Evolutionary conservation across 129 eudicot species (phyloP), one percentile per base, ranked within the genome.

Genomic region (Centella asiatica): DNA sequence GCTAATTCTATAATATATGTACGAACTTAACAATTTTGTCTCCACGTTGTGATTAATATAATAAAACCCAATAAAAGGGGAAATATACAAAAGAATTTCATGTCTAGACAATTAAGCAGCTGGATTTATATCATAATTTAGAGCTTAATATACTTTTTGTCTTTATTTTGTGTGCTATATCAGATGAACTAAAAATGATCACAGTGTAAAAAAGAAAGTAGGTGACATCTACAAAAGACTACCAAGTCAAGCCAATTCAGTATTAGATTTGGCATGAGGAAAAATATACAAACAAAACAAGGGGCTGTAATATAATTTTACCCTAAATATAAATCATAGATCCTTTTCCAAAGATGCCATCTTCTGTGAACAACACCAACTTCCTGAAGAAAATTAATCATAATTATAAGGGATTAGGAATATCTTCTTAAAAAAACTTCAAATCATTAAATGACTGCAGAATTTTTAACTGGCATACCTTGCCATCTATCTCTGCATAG

Each of bases 331-430:
- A 93, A 65, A 75, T 87, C 96, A 76, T 93, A 93, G 64, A 80
- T 74, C 81, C 99, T 84, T 77, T 80, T 87, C 99, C 99, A 93
- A 12, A 87, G 95, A 93, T 93, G 99, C 99, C 99, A 93, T 78
- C 99, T 81, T 85, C 84, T 70, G 64, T 93, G 99, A 68, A 93
- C 99, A 64, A 93, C 99, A 65, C 99, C 99, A 72, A 93, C 49
- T 77, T 93, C 99, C 99, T 93, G 71, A 17, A 60, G 31, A 75
- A 8, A 62, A 65, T 32, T n/a, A 44, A 25, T 50, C 20, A 47
- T 25, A 54, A 45, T 37, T 44, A 50, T 36, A 13, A 62, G 63
- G 50, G 52, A 53, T 42, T 24, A 46, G 33, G 47, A n/a, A 31
- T 57, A 66, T 27, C 42, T 19, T 46, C 42, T 46, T 12, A 29